Conservation (phyloP, 345 rosid genomes). For the Salix dunnii region DNA sequence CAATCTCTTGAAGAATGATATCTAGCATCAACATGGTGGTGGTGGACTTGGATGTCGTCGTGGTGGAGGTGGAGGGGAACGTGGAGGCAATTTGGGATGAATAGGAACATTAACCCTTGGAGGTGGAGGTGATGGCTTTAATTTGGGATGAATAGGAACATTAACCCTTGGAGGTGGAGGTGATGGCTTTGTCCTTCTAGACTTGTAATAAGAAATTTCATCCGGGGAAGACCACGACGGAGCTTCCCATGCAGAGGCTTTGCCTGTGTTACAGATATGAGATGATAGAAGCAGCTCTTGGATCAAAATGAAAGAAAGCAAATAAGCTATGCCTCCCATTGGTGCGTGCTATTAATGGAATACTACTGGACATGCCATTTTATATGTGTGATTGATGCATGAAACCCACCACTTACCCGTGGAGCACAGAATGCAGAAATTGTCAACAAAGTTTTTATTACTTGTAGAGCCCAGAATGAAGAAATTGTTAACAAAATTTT, state of each 20-base stretch:
- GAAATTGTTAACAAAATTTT: not conserved
- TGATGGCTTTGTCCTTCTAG: not conserved
- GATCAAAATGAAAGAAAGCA: not conserved
- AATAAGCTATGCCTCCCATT: too few species aligned
- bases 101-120: not conserved
- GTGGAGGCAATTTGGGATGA: not conserved
- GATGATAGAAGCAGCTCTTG: not conserved
- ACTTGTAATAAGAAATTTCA: not conserved
- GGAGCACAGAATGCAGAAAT: not conserved
- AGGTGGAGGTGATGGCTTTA: conserved; percentile 1
- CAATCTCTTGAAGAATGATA: not conserved
- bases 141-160: not conserved
- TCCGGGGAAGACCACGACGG: not conserved
- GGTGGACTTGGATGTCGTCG: not conserved
- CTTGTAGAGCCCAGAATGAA: too few species aligned
- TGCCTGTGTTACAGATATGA: not conserved
- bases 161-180: conserved; percentile 9
- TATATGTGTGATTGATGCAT: not conserved
- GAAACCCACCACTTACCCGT: not conserved
- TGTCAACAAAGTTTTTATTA: too few species aligned
- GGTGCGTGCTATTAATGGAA: too few species aligned
- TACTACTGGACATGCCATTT: too few species aligned
- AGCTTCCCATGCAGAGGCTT: not conserved
- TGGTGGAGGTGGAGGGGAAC: not conserved
- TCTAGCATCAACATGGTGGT: not conserved